Base-by-base conservation (phyloP, 2,329 filamentous ascomycete genomes). In the Pyrenochaeta sp. region DNA sequence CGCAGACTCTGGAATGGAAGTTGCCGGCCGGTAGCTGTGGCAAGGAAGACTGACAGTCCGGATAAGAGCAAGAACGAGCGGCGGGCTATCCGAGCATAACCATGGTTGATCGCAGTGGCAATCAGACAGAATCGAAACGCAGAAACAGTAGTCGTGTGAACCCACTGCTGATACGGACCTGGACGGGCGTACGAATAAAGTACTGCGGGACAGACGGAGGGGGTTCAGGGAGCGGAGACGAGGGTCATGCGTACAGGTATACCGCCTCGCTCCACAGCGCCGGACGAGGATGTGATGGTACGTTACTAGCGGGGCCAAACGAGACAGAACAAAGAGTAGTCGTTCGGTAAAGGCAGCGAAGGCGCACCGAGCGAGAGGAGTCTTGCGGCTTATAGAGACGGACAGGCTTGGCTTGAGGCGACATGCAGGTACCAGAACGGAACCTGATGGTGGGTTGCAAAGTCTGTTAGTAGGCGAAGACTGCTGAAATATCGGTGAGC, bases 401-500 rank as follows among this genome's bases (percentile, higher is more conserved):
- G 55, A 55, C 58, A 49, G 45, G 42, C 60, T 64, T 67, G 52
- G 60, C 51, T 50, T 46, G 45, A 46, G 57, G 65, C 63, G 49
- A 64, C 52, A 66, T 68, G 65, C 64, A 68, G 65, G 65, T 68
- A 68, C 65, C 52, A 43, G 44, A 48, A 41, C 53, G 57, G n/a
- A 55, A 55, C 61, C 52, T 56, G 59, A 56, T 61, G 64, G 59
- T 62, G 62, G 63, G 61, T 47, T 58, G 56, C 60, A 50, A 61
- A 62, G 59, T 60, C 46, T 60, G 54, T 59, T 52, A 56, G 59
- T 60, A 59, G 55, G 49, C 39, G 57, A 48, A 55, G 53, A 60
- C 55, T 56, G 55, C 51, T 68, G 65, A 71, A 71, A 63, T 71
- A 69, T 68, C 67, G 67, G 68, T 70, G 67, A 69, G 60, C 36